Evolutionary conservation across 2,329 filamentous ascomycete species (phyloP).

Genomic region (Cercospora sp.): DNA sequence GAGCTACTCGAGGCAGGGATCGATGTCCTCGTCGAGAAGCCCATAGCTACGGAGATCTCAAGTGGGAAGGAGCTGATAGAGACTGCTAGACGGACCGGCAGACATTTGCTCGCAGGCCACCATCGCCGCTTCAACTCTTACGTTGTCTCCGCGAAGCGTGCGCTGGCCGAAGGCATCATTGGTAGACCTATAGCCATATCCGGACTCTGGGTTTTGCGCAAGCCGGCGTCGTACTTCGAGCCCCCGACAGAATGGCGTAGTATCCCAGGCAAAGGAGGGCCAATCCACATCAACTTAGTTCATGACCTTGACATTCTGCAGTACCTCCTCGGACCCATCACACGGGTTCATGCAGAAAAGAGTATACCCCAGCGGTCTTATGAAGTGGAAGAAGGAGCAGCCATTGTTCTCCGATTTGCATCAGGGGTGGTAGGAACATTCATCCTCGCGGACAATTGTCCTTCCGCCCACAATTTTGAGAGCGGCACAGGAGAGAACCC

Average conservation of each 20-base stretch:
- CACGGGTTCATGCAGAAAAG: slow-evolving; percentile 54
- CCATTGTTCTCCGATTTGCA: slow-evolving; percentile 55
- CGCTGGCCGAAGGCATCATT: slow-evolving; percentile 45
- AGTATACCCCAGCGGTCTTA: slow-evolving; percentile 49
- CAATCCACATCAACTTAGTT: slow-evolving; percentile 60
- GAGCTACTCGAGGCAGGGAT: slow-evolving; percentile 52
- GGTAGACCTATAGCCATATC: slow-evolving; percentile 56
- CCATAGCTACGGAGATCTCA: slow-evolving; percentile 49
- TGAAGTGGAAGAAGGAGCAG: slow-evolving; percentile 59
- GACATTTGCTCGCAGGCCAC: slow-evolving; percentile 57
- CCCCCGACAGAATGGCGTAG: slow-evolving; percentile 53
- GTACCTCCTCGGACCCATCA: slow-evolving; percentile 57
- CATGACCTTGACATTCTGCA: slow-evolving; percentile 63
- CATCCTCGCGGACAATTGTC: slow-evolving; percentile 55
- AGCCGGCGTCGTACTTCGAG: slow-evolving; percentile 55
- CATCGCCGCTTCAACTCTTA: slow-evolving; percentile 63
- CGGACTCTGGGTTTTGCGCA: slow-evolving; percentile 57
- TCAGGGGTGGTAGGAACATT: slow-evolving; percentile 60
- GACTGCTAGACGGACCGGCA: slow-evolving; percentile 27
- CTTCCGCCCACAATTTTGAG: slow-evolving; percentile 58
- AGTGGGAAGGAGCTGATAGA: slow-evolving; percentile 41
- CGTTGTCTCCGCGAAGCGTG: slow-evolving; percentile 52
- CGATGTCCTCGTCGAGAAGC: slow-evolving; percentile 61
- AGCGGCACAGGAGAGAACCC: slow-evolving; percentile 61
- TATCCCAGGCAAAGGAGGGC: slow-evolving; percentile 46